Evolutionary conservation across 495 filamentous ascomycete genomes (phyloP), one percentile per base, ranked within the genome.

Genomic region (Neurospora sp.): DNA sequence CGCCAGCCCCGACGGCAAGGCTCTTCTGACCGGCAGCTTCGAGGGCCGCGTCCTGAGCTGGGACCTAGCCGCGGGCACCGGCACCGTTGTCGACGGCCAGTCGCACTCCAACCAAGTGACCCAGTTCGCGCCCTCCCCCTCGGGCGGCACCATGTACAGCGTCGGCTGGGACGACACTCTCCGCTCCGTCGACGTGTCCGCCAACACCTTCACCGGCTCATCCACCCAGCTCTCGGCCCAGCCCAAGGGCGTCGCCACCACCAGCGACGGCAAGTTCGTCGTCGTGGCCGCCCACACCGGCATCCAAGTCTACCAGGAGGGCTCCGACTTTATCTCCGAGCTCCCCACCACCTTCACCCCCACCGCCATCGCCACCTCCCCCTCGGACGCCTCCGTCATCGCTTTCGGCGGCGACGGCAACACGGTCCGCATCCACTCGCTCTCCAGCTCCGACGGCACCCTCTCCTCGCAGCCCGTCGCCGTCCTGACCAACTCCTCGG

Each of bases 121-220:
- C 10, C 92, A 91, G 35, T 89, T 99, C 70, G 81, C 91, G 3
- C 11, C 27, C 22, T 82, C 90, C 1, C 82, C 84, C 70, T 76
- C 80, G 6, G 39, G n/a, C 6, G 86, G 89, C 39, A 84, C 89
- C 72, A 88, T 93, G 39, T 94, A 93, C 82, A 96, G 92, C 81
- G 91, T 94, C 18, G 94, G 89, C 76, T 98, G 96, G 96, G 96
- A 99, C 80, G 96, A 99, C 80, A 94, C 93, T 6, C 88, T 97
- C 44, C 92, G 94, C 72, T 90, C 88, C 46, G 86, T 96, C 73
- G 92, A 96, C 73, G 81, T 83, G 68, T 79, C 83, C 20, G 81
- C 82, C 38, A 85, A 83, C 69, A 85, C 82, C 11, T 89, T 88
- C 73, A 75, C 83, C 18, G 85, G 85, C 70, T 81, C 78, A 18